These are phyloP conservation scores for Yamadazyma aaseri DNA, from an alignment of 1,139 yeast species.

Conservation along the genomic window DNA sequence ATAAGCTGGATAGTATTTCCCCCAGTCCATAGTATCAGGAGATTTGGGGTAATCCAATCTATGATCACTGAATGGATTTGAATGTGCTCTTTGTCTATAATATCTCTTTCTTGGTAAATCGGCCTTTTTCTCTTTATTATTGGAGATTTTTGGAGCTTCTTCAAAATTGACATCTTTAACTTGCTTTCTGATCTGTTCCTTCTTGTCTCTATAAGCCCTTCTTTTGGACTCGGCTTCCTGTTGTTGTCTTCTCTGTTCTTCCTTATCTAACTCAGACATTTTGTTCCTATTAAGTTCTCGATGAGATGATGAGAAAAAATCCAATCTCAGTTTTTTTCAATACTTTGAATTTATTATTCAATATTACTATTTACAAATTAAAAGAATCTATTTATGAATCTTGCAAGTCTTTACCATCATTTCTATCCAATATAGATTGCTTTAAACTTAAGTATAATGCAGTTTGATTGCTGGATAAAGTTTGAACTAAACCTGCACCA, in stretches of 20 bases:
- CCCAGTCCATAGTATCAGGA: conserved; percentile 90
- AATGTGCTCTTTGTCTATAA: conserved; percentile 96
- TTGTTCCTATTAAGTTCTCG: background rate
- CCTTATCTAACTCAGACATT: conserved; percentile 18
- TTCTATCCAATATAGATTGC: conserved; percentile 50
- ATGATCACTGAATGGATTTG: conserved; percentile 96
- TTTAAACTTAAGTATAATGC: conserved; percentile 71
- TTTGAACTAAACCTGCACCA: conserved; percentile 86
- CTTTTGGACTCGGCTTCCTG: conserved; percentile 37
- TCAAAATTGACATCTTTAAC: conserved; percentile 33
- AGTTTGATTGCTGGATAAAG: conserved; percentile 68
- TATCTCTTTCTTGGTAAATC: conserved; percentile 78
- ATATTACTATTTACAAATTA: conserved; percentile 3
- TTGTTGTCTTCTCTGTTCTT: conserved; percentile 27
- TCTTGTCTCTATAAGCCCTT: conserved; percentile 37
- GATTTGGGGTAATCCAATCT: conserved; percentile 79
- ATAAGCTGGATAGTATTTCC: conserved; percentile 63
- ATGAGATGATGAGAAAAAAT: conserved; percentile 3
- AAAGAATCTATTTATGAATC: background rate
- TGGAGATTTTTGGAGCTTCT: conserved; percentile 7
- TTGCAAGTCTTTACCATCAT: conserved; percentile 9
- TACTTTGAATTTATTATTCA: background rate
- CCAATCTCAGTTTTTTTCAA: background rate
- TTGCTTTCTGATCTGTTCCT: conserved; percentile 34
- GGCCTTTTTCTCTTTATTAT: conserved; percentile 16